phyloP scores from a whole-genome alignment of 345 rosid genomes.

The Noccaea caerulescens region DNA sequence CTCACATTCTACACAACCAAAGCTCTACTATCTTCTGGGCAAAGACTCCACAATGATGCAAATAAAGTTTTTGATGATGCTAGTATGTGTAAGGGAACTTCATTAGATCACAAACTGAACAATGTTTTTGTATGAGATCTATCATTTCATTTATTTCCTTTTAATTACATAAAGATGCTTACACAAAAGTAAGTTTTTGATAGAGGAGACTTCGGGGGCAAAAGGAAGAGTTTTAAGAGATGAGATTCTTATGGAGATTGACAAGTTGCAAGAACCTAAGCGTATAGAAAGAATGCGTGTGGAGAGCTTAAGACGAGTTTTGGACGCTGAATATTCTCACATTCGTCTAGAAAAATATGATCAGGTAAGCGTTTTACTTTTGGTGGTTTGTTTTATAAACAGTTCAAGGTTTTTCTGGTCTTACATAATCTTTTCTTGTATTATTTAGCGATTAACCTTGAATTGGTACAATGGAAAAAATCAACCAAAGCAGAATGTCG shows the following conservation, averaged over 20 bases:
- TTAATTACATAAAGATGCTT: too few species aligned
- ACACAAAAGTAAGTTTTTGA: too few species aligned
- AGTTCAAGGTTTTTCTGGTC: background rate
- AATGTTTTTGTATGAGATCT: too few species aligned
- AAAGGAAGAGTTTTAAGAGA: background rate
- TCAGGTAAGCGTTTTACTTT: background rate
- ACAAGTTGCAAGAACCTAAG: background rate
- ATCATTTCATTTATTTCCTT: too few species aligned
- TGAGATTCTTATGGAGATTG: background rate
- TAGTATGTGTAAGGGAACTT: too few species aligned
- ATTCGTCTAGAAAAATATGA: too few species aligned
- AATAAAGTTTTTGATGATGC: too few species aligned
- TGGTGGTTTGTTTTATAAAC: background rate
- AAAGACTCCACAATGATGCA: too few species aligned
- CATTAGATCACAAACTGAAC: too few species aligned
- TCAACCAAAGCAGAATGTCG: background rate
- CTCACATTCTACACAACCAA: constrained; percentile 7
- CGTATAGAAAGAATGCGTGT: background rate
- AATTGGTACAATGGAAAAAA: background rate
- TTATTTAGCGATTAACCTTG: constrained; percentile 1
- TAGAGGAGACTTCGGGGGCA: background rate
- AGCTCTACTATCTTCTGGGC: too few species aligned
- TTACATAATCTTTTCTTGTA: background rate
- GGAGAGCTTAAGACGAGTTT: background rate
- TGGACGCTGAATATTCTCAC: too few species aligned